Evolutionary conservation across 1,139 yeast species (phyloP), one percentile per base, ranked within the genome.

Genomic region (Geotrichum australiense): DNA sequence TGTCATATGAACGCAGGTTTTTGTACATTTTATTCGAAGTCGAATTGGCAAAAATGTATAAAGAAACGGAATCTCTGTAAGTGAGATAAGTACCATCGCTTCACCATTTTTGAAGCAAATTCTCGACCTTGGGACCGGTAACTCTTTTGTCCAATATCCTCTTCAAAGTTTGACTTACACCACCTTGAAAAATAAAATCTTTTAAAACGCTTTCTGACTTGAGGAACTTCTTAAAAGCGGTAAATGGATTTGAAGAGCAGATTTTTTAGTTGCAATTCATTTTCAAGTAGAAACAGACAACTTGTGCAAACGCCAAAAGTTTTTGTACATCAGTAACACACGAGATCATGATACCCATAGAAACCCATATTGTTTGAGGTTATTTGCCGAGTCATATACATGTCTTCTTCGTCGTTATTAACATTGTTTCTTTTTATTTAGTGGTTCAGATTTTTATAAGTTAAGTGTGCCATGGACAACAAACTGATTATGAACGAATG

Each of bases 81-180:
- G 84, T 78, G 70, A 91, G 69, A 64, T 91, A 91, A 24, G 96
- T 95, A 54, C 82, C 86, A 56, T 84, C 84, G 62, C 89, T 95
- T 97, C 98, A 91, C 73, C 82, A 86, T 48, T 77, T 82, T 42
- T 85, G 77, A 57, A 91, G 73, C 98, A 97, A 91, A 64, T 91
- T 91, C 59, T 85, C 80, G 42, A 63, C 67, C 44, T 59, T 65
- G 52, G 78, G 74, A 47, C 65, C 73, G 30, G 65, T 56, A 31
- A 93, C 80, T 53, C 76, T 76, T 22, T 72, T 67, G 33, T 65
- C 59, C 44, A 91, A 71, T 51, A 91, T 74, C 43, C 67, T 52
- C 60, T 91, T 97, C 50, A 91, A 72, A 28, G 64, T 64, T 37
- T 75, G 76, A 32, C 94, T 94, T 44, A 69, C 69, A 12, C 86